Evolutionary conservation across 2,329 filamentous ascomycete genomes (phyloP), one percentile per base, ranked within the genome.

Genomic region (Fusarium musae): DNA sequence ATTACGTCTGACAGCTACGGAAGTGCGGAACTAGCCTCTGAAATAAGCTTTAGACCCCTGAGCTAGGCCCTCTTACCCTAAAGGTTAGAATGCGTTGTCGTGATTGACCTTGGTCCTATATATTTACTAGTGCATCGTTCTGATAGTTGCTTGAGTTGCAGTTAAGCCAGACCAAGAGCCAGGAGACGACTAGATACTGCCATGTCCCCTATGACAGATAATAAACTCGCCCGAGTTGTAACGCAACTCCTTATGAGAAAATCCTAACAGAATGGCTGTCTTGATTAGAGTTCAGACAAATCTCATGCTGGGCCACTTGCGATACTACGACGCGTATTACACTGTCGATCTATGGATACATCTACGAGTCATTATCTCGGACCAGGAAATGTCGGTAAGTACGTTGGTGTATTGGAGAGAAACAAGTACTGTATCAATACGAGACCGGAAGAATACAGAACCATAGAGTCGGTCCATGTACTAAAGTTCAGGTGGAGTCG

Each of bases 111-210:
- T 15, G 5, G 19, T 21, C 9, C 5, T 10, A 5, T 21, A 21
- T 4, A 9, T 19, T 21, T 30, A 15, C n/a, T 11, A 11, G 6
- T n/a, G 13, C 13, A 47, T 21, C 11, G 40, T 6, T 12, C 26
- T 10, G 10, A 4, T 10, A 4, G 5, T 5, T n/a, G 4, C 9
- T n/a, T n/a, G 1, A 0, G 15, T 30, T 30, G 9, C 5, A 47
- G 3, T 16, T 5, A 47, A 7, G 6, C 13, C 4, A 13, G n/a
- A 11, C 26, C 19, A 16, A 4, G 4, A 16, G 19, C n/a, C 26
- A 16, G 19, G 9, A 47, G 13, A 30, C 6, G 3, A 21, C 13
- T 2, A 30, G 6, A 30, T 47, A 30, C 19, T 15, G 13, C 13
- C 6, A 28, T 15, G 17, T 21, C 17, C 13, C 13, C 9, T 7